These are phyloP conservation scores for Irpex rosettiformis DNA, from an alignment of 1,284 basidiomycete genomes.

Conservation along the genomic window DNA sequence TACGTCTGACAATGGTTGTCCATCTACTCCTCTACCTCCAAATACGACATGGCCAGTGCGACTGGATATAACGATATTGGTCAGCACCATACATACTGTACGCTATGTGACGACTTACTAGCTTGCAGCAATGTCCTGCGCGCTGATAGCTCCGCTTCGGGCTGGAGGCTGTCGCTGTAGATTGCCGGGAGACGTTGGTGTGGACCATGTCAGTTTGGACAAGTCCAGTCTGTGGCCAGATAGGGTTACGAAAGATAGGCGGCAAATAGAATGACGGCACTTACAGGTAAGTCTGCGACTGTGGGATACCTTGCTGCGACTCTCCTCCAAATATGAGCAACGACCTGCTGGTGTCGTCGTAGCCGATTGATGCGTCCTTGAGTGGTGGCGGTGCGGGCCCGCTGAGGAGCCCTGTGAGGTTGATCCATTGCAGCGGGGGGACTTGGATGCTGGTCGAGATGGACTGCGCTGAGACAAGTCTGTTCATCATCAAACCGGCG, in stretches of 20 bases:
- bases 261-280: slow-evolving; percentile 25
- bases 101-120: slow-evolving; percentile 46
- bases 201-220: slow-evolving; percentile 55
- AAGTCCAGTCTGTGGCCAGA: slow-evolving; percentile 48
- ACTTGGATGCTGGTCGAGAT: slow-evolving; percentile 36
- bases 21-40: slow-evolving; percentile 56
- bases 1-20: slow-evolving; percentile 54
- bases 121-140: slow-evolving; percentile 71
- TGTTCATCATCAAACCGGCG: not conserved
- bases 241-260: not conserved
- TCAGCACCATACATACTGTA: slow-evolving; percentile 1
- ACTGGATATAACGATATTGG: slow-evolving; percentile 32
- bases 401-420: slow-evolving; percentile 51
- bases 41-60: slow-evolving; percentile 69
- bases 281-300: slow-evolving; percentile 65
- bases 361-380: slow-evolving; percentile 68
- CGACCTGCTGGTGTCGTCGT: slow-evolving; percentile 40
- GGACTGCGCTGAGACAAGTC: slow-evolving; percentile 21
- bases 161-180: slow-evolving; percentile 49
- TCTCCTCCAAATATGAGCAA: slow-evolving; percentile 75
- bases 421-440: slow-evolving; percentile 59
- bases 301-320: slow-evolving; percentile 58
- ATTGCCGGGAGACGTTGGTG: slow-evolving; percentile 45
- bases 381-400: slow-evolving; percentile 57
- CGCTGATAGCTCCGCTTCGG: slow-evolving; percentile 60